Evolutionary conservation across 1,139 yeast species (phyloP).

Genomic region (Ogataea hybrid): DNA sequence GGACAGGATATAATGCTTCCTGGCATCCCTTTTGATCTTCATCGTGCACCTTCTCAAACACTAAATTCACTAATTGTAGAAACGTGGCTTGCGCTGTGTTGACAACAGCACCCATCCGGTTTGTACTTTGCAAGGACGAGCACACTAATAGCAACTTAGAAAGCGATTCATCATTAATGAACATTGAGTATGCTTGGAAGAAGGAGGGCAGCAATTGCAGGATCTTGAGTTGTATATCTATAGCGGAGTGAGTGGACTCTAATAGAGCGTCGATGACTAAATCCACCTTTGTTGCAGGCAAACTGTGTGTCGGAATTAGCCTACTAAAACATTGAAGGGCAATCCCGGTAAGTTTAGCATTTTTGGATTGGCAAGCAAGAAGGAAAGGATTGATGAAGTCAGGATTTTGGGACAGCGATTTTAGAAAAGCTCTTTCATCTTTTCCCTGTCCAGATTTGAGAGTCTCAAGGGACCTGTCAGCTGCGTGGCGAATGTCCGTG

Average conservation of each 20-base stretch:
- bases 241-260: conserved; percentile 74
- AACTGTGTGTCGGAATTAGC: conserved; percentile 47
- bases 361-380: conserved; percentile 69
- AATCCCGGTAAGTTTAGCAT: conserved; percentile 67
- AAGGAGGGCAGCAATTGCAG: conserved; percentile 79
- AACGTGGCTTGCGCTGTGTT: conserved; percentile 93
- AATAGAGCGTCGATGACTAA: conserved; percentile 62
- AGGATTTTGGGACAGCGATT: conserved; percentile 39
- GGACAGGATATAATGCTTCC: conserved; percentile 23
- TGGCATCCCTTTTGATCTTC: conserved; percentile 32
- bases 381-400: conserved; percentile 69
- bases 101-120: conserved; percentile 73
- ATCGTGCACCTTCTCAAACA: conserved; percentile 62
- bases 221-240: conserved; percentile 84
- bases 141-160: conserved; percentile 66
- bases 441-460: conserved; percentile 34
- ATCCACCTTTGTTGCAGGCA: conserved; percentile 52
- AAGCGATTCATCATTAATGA: conserved; percentile 55
- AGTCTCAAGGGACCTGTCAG: conserved; percentile 57
- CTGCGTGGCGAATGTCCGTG: conserved; percentile 61
- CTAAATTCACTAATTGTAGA: conserved; percentile 74
- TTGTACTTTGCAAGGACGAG: conserved; percentile 65
- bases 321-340: conserved; percentile 70
- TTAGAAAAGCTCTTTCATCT: conserved; percentile 14
- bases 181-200: conserved; percentile 57